Evolutionary conservation across 805 yeast species (phyloP).

Genomic region (Groenewaldozyma tartarivorans): DNA sequence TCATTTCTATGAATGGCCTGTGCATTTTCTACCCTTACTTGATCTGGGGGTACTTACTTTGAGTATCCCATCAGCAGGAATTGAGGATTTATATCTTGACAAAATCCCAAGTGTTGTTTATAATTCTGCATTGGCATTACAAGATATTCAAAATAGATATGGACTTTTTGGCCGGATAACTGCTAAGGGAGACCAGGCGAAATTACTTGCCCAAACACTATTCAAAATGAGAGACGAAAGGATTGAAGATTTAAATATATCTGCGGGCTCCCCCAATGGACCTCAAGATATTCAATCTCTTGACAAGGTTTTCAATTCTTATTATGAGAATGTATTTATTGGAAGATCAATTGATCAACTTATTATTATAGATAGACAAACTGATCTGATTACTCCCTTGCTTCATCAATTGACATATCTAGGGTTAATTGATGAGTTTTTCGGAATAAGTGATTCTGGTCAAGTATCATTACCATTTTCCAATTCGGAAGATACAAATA

Average conservation of each 20-base stretch:
- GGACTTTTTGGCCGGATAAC: conserved; percentile 44
- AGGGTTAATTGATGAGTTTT: conserved; percentile 71
- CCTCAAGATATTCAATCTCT: conserved; percentile 1
- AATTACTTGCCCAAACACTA: conserved; percentile 37
- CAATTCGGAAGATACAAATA: conserved; percentile 1
- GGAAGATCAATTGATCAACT: conserved; percentile 42
- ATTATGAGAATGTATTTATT: conserved; percentile 22
- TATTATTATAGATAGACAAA: conserved; percentile 66
- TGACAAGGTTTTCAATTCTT: conserved; percentile 17
- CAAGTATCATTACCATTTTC: conserved; percentile 25
- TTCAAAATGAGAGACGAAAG: conserved; percentile 22
- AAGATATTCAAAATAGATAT: conserved; percentile 34
- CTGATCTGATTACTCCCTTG: conserved; percentile 64
- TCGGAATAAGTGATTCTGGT: conserved; percentile 34
- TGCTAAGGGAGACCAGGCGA: conserved; percentile 52
- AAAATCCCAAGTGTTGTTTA: conserved; percentile 39
- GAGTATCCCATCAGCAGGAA: conserved; percentile 30
- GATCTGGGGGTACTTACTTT: conserved; percentile 37
- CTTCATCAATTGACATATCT: conserved; percentile 70
- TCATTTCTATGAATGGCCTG: conserved; percentile 32
- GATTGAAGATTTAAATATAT: conserved; percentile 21
- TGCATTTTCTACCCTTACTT: conserved; percentile 31
- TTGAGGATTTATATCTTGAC: conserved; percentile 35
- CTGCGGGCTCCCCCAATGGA: conserved; percentile 2
- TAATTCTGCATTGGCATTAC: conserved; percentile 39